Evolutionary conservation across 345 rosid species (phyloP).

Genomic region (Sapria himalayana): DNA sequence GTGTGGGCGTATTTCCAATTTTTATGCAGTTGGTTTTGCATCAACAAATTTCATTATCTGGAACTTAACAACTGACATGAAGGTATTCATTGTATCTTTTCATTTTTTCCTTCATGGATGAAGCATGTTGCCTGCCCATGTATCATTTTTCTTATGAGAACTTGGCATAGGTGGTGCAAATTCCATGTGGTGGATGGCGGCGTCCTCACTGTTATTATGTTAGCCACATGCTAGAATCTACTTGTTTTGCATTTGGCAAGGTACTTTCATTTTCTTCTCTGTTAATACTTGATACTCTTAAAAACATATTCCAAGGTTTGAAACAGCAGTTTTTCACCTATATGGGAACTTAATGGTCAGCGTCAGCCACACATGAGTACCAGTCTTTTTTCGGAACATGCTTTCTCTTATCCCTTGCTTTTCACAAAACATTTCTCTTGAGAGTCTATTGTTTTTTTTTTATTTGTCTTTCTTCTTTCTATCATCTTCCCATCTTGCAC

Average conservation of each 20-base stretch:
- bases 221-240: conserved; percentile 53
- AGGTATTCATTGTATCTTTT: conserved; percentile 24
- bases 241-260: conserved; percentile 87
- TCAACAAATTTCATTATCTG: conserved; percentile 71
- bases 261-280: conserved; percentile 16
- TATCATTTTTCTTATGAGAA: neutral
- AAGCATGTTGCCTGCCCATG: neutral
- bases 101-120: neutral
- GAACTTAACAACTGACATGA: conserved; percentile 54
- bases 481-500: too few relatives aligned
- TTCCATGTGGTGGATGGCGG: conserved; percentile 98
- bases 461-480: too few relatives aligned
- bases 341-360: too few relatives aligned
- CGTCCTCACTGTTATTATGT: conserved; percentile 81
- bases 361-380: too few relatives aligned
- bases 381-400: too few relatives aligned
- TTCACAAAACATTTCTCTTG: too few relatives aligned
- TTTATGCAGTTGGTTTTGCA: conserved; percentile 75
- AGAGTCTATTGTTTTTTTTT: too few relatives aligned
- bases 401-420: too few relatives aligned
- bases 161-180: conserved; percentile 56
- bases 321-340: too few relatives aligned
- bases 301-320: neutral
- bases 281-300: neutral
- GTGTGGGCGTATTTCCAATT: conserved; percentile 19